Evolutionary conservation across 352 stramenopile genomes (phyloP).

Genomic region (Globisporangium spiculum): DNA sequence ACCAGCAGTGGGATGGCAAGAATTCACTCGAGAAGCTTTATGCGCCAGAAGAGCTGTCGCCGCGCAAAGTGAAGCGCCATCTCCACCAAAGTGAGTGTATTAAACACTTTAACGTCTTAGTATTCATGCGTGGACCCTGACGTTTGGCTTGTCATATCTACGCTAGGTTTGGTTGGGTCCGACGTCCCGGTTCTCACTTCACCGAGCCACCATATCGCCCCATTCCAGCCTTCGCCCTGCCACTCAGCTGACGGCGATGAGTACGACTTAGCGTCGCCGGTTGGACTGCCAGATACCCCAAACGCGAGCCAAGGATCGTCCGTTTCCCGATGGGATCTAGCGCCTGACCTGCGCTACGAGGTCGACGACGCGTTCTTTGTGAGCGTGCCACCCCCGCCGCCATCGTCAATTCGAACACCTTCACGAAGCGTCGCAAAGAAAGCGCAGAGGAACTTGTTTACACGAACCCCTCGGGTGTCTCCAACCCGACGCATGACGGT

Average conservation of each 20-base stretch:
- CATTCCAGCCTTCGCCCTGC: constrained; percentile 35
- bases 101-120: neutral
- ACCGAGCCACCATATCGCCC: constrained; percentile 33
- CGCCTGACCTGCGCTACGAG: constrained; percentile 21
- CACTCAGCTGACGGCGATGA: constrained; percentile 40
- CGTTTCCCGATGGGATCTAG: constrained; percentile 25
- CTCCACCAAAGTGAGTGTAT: neutral
- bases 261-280: constrained; percentile 64
- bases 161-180: neutral
- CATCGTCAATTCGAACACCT: neutral
- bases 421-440: constrained; percentile 14
- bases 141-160: neutral
- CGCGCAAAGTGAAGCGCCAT: neutral
- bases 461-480: constrained; percentile 3
- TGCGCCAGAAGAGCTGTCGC: constrained; percentile 23
- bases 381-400: neutral
- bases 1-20: constrained; percentile 46
- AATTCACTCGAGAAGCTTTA: constrained; percentile 8
- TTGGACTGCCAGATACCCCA: constrained; percentile 49
- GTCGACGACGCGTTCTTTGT: neutral
- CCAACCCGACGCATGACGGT: constrained; percentile 4
- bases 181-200: constrained; percentile 34
- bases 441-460: constrained; percentile 1
- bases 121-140: neutral
- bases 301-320: constrained; percentile 17